Conservation (phyloP, 2,329 filamentous ascomycete genomes). For the Talaromyces piceae region DNA sequence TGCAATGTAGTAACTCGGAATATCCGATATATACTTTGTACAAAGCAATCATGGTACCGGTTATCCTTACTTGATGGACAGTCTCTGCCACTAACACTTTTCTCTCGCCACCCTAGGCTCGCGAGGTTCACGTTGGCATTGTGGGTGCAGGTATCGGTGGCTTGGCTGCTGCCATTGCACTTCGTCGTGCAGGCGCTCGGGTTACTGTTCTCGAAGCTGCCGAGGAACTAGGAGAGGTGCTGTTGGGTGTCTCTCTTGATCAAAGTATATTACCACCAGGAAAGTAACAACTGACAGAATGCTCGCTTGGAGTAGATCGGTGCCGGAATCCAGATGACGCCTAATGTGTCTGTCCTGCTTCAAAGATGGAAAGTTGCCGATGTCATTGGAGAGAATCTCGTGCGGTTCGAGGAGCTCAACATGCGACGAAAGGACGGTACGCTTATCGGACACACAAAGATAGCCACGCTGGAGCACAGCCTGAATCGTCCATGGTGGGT, state of each 20-base stretch:
- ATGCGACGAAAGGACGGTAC: slow-evolving; percentile 34
- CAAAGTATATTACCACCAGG: not conserved
- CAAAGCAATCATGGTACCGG: not conserved
- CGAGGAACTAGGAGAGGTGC: slow-evolving; percentile 35
- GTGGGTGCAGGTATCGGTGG: slow-evolving; percentile 38
- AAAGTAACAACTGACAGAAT: not conserved
- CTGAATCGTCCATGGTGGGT: slow-evolving; percentile 39
- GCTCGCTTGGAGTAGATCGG: slow-evolving; percentile 18
- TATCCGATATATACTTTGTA: not conserved
- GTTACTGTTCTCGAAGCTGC: slow-evolving; percentile 39
- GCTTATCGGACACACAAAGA: slow-evolving; percentile 30
- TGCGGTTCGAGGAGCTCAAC: slow-evolving; percentile 34
- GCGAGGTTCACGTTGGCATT: slow-evolving; percentile 18
- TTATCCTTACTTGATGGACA: no score
- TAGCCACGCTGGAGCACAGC: slow-evolving; percentile 24
- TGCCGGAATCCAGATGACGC: slow-evolving; percentile 34
- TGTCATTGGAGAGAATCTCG: slow-evolving; percentile 35
- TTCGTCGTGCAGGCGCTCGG: slow-evolving; percentile 30
- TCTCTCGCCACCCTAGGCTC: not conserved
- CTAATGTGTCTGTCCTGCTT: slow-evolving; percentile 35
- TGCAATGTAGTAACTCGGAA: not conserved
- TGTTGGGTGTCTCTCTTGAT: not conserved
- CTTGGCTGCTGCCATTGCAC: slow-evolving; percentile 38
- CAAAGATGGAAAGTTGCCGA: slow-evolving; percentile 34
- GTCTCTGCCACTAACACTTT: not conserved